Evolutionary conservation across 1,284 basidiomycete genomes (phyloP).

Genomic region (Gomphus bonarii): DNA sequence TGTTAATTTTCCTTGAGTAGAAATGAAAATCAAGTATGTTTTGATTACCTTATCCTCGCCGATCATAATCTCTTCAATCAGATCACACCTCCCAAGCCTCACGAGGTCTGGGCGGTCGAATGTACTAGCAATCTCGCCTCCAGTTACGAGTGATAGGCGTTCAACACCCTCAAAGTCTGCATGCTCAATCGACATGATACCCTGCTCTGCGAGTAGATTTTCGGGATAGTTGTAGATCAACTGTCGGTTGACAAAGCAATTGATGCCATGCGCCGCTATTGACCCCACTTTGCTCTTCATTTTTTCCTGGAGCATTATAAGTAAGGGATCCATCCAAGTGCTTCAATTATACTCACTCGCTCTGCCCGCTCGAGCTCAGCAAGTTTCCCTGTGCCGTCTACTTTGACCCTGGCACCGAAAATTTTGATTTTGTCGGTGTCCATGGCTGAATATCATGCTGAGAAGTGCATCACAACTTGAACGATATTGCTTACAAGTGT

Average conservation of each 20-base stretch:
- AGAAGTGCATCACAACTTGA: neutral
- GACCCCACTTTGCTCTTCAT: constrained; percentile 98
- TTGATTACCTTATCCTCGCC: constrained; percentile 88
- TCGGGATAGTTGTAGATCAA: constrained; percentile 99
- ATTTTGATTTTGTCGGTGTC: constrained; percentile 99
- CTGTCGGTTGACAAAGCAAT: constrained; percentile 97
- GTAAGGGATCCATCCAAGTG: neutral
- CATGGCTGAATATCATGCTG: constrained; percentile 60
- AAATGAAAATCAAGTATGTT: neutral
- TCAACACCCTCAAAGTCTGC: constrained; percentile 99
- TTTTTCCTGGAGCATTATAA: constrained; percentile 69
- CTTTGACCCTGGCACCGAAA: constrained; percentile 93
- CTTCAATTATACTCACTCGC: constrained; percentile 37
- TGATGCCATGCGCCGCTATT: constrained; percentile 94
- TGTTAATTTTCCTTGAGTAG: neutral
- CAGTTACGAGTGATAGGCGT: constrained; percentile 90
- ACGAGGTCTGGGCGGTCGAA: constrained; percentile 93
- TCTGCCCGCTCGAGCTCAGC: constrained; percentile 97
- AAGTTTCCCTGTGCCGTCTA: constrained; percentile 92
- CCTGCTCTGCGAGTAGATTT: constrained; percentile 84
- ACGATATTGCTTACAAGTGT: constrained; percentile 66
- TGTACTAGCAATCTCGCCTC: constrained; percentile 94
- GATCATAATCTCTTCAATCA: constrained; percentile 99
- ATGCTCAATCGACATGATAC: constrained; percentile 96
- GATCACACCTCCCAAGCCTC: constrained; percentile 86